These are phyloP conservation scores for Pelargonium cotyledonis DNA, from an alignment of 441 rosid species.

Conservation along the genomic window DNA sequence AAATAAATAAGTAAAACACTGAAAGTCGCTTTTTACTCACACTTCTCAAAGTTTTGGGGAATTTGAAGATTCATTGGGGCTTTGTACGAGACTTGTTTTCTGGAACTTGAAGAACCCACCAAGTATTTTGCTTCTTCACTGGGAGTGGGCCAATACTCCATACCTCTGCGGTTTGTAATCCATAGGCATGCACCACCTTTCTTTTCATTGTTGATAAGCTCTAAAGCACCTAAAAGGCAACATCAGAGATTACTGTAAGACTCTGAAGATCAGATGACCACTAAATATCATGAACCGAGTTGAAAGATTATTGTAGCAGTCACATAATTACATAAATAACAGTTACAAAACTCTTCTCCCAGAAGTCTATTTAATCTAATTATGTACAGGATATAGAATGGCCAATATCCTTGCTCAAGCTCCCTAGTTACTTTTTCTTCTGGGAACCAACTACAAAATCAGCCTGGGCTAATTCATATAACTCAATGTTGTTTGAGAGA, in stretches of 20 bases:
- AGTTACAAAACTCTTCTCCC: not conserved
- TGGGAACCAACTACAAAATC: not conserved
- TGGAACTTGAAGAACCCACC: constrained; percentile 39
- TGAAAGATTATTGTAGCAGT: not conserved
- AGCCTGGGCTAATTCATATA: not conserved
- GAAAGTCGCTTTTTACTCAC: constrained; percentile 40
- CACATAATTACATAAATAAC: not conserved
- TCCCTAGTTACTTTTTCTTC: not conserved
- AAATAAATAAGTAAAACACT: no score
- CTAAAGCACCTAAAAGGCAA: constrained; percentile 60
- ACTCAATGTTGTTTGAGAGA: not conserved
- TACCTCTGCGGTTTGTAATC: constrained; percentile 82
- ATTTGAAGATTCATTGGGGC: constrained; percentile 39
- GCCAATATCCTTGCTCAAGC: not conserved
- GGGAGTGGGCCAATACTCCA: constrained; percentile 92
- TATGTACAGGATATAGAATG: not conserved
- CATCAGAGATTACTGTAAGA: constrained; percentile 11
- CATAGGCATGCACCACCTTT: constrained; percentile 89
- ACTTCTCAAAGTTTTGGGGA: constrained; percentile 72
- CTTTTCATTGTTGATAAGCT: constrained; percentile 69
- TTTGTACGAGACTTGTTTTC: constrained; percentile 32
- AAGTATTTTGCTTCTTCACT: constrained; percentile 61
- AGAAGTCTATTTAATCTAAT: not conserved
- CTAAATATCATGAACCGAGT: not conserved
- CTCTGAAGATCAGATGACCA: not conserved